Evolutionary conservation across 1,284 basidiomycete genomes (phyloP), one percentile per base, ranked within the genome.

Genomic region (Butyriboletus appendiculatus): DNA sequence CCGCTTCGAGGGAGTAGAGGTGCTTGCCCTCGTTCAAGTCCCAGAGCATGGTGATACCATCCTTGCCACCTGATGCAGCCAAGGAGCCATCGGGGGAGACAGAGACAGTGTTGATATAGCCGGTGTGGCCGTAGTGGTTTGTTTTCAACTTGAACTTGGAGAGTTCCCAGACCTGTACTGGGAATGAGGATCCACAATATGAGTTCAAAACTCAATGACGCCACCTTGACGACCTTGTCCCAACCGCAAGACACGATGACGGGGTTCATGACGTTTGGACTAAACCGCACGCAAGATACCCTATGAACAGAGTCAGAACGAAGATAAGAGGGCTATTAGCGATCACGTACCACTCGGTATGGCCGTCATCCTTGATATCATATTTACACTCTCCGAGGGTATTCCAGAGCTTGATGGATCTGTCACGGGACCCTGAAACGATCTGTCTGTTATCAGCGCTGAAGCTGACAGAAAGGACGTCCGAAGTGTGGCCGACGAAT

Each of bases 1-100:
- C 96, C 52, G 97, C 97, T 78, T 99, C 97, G 62, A 99, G 91
- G 58, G 95, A 98, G 87, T 99, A 99, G 69, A 99, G 88, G 86
- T 99, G 96, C 83, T 99, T 99, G 84, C 95, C 96, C 81, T 99
- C 97, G 78, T 98, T 98, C 67, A 99, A 82, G 76, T 99, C 97
- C 97, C 96, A 99, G 61, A 99, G 92, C 97, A 99, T 99, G 73
- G 96, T 98, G 78, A 99, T 96, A 62, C 94, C 94, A 75, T 99
- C 97, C 81, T 98, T 98, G 70, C 97, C 97, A 72, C 97, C 97
- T 45, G 97, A 99, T 51, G 97, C 97, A 71, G 96, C 96, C 69
- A 99, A 88, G 47, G 97, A 99, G 63, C 97, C 97, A 73, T 99
- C 97, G 60, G 97, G 97, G 42, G 97, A 99, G 62, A 99, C 95